Evolutionary conservation across 371 early-diverging fungal genomes (phyloP).

Genomic region (Lichtheimia hyalospora): DNA sequence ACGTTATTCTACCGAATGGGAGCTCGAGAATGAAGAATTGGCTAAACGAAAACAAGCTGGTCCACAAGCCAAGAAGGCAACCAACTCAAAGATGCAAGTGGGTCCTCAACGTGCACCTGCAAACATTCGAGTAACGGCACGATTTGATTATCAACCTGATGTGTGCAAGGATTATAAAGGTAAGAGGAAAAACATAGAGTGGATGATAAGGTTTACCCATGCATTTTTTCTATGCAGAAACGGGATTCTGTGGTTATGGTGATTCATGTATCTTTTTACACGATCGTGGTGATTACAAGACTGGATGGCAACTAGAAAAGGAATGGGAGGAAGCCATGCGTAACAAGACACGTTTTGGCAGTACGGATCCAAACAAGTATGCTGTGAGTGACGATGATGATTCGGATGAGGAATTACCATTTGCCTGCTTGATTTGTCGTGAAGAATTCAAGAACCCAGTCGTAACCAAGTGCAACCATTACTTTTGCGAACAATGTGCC

Average conservation of each 20-base stretch:
- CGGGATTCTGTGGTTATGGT: slow-evolving; percentile 95
- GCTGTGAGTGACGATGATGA: slow-evolving; percentile 59
- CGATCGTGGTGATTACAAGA: slow-evolving; percentile 95
- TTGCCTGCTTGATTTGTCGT: slow-evolving; percentile 93
- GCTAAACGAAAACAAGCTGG: slow-evolving; percentile 27
- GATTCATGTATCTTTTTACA: slow-evolving; percentile 97
- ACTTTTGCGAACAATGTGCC: slow-evolving; percentile 96
- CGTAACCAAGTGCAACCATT: slow-evolving; percentile 91
- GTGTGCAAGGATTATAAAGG: slow-evolving; percentile 98
- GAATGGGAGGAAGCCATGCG: slow-evolving; percentile 92
- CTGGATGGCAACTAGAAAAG: slow-evolving; percentile 93
- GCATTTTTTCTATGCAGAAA: slow-evolving; percentile 43
- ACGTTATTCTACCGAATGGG: slow-evolving; percentile 52
- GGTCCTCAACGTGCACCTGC: slow-evolving; percentile 87
- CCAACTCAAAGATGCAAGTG: slow-evolving; percentile 60
- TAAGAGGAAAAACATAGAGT: slow-evolving; percentile 10
- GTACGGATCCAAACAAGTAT: slow-evolving; percentile 48
- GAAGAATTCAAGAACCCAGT: slow-evolving; percentile 86
- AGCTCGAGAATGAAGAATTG: slow-evolving; percentile 41
- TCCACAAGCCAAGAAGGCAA: slow-evolving; percentile 31
- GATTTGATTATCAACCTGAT: slow-evolving; percentile 97
- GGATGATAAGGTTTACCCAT: too few species aligned
- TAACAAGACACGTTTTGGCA: slow-evolving; percentile 53
- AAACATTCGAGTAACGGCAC: slow-evolving; percentile 82
- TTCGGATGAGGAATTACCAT: slow-evolving; percentile 78